phyloP scores from a whole-genome alignment of 2,329 filamentous ascomycete species.

The Orbilia javanica region DNA sequence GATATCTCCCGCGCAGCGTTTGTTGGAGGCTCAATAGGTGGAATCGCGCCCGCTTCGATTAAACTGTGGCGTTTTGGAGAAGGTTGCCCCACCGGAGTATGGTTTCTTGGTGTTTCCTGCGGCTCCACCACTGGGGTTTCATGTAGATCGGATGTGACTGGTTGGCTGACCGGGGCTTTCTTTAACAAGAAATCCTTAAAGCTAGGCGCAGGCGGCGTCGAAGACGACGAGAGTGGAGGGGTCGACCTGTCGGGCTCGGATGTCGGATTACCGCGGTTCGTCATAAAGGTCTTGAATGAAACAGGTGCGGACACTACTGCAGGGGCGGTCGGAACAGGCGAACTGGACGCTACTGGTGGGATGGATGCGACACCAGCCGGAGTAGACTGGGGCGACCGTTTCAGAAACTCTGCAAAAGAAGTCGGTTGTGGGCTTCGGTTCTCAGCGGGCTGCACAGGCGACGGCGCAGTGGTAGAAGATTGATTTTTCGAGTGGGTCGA shows the following conservation, averaged over 20 bases:
- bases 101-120: constrained; percentile 11
- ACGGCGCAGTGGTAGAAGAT: constrained; percentile 29
- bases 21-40: constrained; percentile 7
- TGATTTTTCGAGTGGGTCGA: constrained; percentile 45
- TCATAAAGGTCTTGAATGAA: constrained; percentile 55
- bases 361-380: constrained; percentile 28
- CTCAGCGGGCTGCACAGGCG: constrained; percentile 25
- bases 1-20: constrained; percentile 3
- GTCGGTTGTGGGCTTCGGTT: constrained; percentile 46
- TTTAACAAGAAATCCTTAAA: constrained; percentile 53
- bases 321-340: constrained; percentile 7
- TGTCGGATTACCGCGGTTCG: constrained; percentile 34
- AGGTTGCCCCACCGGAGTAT: not conserved
- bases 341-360: constrained; percentile 28
- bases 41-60: constrained; percentile 3
- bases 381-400: constrained; percentile 45
- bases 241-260: constrained; percentile 32
- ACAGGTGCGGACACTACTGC: constrained; percentile 29
- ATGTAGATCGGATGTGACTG: not conserved
- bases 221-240: constrained; percentile 23
- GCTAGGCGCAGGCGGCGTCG: constrained; percentile 40
- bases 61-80: constrained; percentile 8
- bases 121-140: not conserved
- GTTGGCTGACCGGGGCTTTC: constrained; percentile 34
- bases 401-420: constrained; percentile 51